Evolutionary conservation across 345 rosid species (phyloP).

Genomic region (Excoecaria agallocha): DNA sequence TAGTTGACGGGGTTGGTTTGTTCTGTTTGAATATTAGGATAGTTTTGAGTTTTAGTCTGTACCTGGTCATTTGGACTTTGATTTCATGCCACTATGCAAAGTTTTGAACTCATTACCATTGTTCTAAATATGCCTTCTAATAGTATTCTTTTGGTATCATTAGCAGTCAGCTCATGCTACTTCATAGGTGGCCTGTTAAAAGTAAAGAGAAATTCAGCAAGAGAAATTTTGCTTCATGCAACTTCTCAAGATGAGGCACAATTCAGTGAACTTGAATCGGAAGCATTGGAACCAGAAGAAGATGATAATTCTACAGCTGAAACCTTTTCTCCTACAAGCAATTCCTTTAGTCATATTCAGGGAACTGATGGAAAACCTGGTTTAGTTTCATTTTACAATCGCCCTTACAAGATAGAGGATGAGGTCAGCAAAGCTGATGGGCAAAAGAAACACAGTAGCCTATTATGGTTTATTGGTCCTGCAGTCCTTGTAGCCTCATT

Average conservation of each 20-base stretch:
- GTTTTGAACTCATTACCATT: not conserved
- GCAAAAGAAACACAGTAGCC: slow-evolving; percentile 47
- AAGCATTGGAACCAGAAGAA: slow-evolving; percentile 35
- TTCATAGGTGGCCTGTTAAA: slow-evolving; percentile 29
- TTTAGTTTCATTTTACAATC: slow-evolving; percentile 70
- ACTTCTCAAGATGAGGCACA: slow-evolving; percentile 44
- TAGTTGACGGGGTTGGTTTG: slow-evolving; percentile 6
- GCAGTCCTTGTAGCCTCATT: slow-evolving; percentile 88
- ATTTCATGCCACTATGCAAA: not conserved
- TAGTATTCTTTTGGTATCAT: slow-evolving; percentile 26
- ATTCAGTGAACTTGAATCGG: slow-evolving; percentile 34
- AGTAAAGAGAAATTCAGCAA: slow-evolving; percentile 29
- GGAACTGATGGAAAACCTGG: slow-evolving; percentile 74
- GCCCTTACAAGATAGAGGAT: slow-evolving; percentile 43
- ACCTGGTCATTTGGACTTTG: slow-evolving; percentile 14
- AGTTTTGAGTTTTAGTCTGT: not conserved
- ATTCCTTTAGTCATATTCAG: slow-evolving; percentile 37
- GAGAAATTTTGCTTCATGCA: slow-evolving; percentile 35
- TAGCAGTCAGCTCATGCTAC: slow-evolving; percentile 31
- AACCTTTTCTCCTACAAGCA: slow-evolving; percentile 32
- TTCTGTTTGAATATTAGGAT: slow-evolving; percentile 8
- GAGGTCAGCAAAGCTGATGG: slow-evolving; percentile 22
- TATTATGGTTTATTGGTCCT: slow-evolving; percentile 83
- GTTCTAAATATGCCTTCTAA: slow-evolving; percentile 13
- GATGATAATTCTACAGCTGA: slow-evolving; percentile 33